Evolutionary conservation across 331 rosid genomes (phyloP).

Genomic region (Phaseolus coccineus): DNA sequence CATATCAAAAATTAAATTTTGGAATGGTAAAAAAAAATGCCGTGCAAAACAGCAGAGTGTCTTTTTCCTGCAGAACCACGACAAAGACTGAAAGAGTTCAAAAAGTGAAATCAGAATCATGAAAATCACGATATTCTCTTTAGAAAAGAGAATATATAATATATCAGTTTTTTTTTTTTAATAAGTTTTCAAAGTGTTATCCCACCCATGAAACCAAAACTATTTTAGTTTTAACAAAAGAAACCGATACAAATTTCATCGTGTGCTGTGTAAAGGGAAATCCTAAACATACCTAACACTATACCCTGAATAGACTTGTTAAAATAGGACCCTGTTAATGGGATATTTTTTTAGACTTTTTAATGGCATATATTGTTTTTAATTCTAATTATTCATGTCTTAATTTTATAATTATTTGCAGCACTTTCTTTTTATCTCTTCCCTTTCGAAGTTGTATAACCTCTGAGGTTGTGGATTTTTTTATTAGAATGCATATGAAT

Average conservation of each 20-base stretch:
- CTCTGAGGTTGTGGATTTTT: background rate
- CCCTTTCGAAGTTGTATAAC: background rate
- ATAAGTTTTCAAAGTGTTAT: slow-evolving; percentile 26
- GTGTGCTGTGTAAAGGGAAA: slow-evolving; percentile 34
- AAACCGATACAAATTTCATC: slow-evolving; percentile 27
- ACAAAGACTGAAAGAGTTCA: background rate
- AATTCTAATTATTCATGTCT: background rate
- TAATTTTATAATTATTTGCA: background rate
- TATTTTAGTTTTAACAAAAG: background rate
- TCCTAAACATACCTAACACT: slow-evolving; percentile 27
- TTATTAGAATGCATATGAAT: background rate
- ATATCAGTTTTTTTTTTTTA: background rate
- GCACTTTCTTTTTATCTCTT: background rate
- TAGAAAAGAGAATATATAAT: slow-evolving; percentile 5
- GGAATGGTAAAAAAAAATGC: background rate
- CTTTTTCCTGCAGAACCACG: background rate
- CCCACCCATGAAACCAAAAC: slow-evolving; percentile 36
- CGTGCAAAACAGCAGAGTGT: background rate
- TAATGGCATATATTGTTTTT: background rate
- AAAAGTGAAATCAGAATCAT: slow-evolving; percentile 3
- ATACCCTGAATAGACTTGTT: slow-evolving; percentile 19
- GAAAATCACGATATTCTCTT: slow-evolving; percentile 28
- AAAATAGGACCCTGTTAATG: background rate
- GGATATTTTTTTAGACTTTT: background rate
- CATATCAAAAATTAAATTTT: background rate